phyloP scores from a whole-genome alignment of 352 stramenopile genomes.

The Phytophthora hibernalis region DNA sequence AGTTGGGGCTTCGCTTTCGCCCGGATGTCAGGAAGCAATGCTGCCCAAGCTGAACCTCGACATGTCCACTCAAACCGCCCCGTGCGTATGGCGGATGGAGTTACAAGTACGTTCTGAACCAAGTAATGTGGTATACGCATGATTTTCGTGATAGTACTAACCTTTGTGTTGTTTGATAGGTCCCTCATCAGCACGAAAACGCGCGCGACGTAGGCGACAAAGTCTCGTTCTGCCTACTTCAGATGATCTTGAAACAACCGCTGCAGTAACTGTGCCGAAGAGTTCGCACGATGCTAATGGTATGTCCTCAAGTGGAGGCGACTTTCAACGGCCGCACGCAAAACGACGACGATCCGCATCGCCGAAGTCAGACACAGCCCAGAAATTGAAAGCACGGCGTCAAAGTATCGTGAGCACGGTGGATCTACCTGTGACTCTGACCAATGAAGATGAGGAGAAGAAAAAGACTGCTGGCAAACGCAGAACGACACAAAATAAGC shows the following conservation, averaged over 20 bases:
- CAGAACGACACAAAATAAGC: slow-evolving; percentile 16
- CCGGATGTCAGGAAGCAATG: not conserved
- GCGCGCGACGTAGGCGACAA: slow-evolving; percentile 33
- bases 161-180: slow-evolving; percentile 5
- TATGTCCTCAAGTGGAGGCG: slow-evolving; percentile 3
- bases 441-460: slow-evolving; percentile 8
- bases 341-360: slow-evolving; percentile 19
- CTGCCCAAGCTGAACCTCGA: not conserved
- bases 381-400: slow-evolving; percentile 30
- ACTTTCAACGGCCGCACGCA: slow-evolving; percentile 2
- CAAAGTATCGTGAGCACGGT: slow-evolving; percentile 49
- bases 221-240: slow-evolving; percentile 40
- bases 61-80: not conserved
- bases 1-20: slow-evolving; percentile 28
- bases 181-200: slow-evolving; percentile 31
- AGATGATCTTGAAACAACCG: slow-evolving; percentile 28
- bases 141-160: slow-evolving; percentile 4
- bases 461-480: slow-evolving; percentile 3
- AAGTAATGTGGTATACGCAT: not conserved
- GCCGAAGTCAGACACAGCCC: slow-evolving; percentile 7
- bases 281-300: slow-evolving; percentile 8
- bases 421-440: slow-evolving; percentile 13
- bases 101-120: slow-evolving; percentile 21
- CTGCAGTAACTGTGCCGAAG: slow-evolving; percentile 1
- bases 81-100: not conserved